Base-by-base conservation (phyloP, 495 filamentous ascomycete species). In the Stereocaulon alpinum region DNA sequence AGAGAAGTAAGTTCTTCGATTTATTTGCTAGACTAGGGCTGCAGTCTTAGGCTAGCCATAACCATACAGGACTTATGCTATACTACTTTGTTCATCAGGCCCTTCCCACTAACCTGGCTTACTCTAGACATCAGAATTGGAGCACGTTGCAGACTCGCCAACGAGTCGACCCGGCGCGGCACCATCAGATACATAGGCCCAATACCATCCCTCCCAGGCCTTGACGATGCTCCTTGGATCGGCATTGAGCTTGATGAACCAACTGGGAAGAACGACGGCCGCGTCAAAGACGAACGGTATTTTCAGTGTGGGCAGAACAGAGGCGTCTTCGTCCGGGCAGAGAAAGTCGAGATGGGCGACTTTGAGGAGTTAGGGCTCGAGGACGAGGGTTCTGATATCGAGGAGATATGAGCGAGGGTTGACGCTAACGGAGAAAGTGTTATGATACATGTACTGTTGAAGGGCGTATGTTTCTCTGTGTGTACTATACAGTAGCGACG, bases 211-310 rank as follows among this genome's bases (percentile, higher is more conserved):
- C 91, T 97, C 52, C 89, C 90, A 0, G 82, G 74, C 22, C 66
- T 75, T 14, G 72, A 82, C 15, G 68, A 80, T 30, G 87, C 88
- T 6, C 78, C 88, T 18, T 96, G 93, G 92, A 78, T 93, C 42
- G 91, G 92, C 44, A 76, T 96, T 50, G 80, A 83, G 65, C 77
- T 94, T 47, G 89, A 95, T 68, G 89, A 95, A 71, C 89, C 89
- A 5, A 83, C 83, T 40, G 91, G 91, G 34, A 93, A 88, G 75
- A 96, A 96, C 64, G 89, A 96, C 69, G 91, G 91, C 18, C 88
- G 84, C 64, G 78, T 94, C 44, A n/a, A 77, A n/a, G 87, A 86
- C 30, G 82, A 80, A 59, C 76, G 83, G 50, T 94, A 93, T 72
- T 96, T 94, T 74, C 72, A 76, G 37, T 83, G 81, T 60, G 72